Evolutionary conservation across 2,329 filamentous ascomycete species (phyloP), one percentile per base, ranked within the genome.

Genomic region (Claviceps capensis): DNA sequence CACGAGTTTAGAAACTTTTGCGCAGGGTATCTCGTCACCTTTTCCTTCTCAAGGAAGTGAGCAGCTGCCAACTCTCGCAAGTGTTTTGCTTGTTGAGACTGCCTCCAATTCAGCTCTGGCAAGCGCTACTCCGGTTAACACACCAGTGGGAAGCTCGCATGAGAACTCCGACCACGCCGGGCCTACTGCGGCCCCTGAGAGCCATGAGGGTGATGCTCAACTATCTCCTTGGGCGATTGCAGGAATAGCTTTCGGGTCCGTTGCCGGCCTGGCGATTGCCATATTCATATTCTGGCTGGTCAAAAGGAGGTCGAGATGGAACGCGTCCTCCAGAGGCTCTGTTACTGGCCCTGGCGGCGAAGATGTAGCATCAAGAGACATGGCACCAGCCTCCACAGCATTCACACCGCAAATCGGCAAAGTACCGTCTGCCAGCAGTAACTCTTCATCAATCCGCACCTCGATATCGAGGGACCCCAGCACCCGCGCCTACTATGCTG

Each of bases 201-300:
- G 52, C 19, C 13, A 38, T 11, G 26, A 43, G 8, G 37, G 47
- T 16, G 26, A 41, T 34, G 34, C n/a, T 19, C 38, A 36, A 2
- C 44, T 55, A 16, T 48, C 62, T 5, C 62, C 58, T 3, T 60
- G 59, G 5, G 71, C 72, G 5, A 68, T 81, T 44, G 74, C 74
- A 1, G 77, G 73, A 9, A 72, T 76, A 41, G 71, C 78, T 2
- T 62, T 78, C 4, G 77, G 76, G 30, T 72, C 72, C 4, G 60
- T 77, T 1, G 69, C 72, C 0, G 64, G 56, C 16, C 36, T 66
- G 38, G 68, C 69, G 3, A 53, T 79, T 16, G 57, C 77, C 22
- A 69, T 65, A 0, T 69, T 79, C 42, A 55, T 78, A 2, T 57
- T 77, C 9, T 81, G 75, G 76, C 68, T 76, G 55, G 71, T 70